Evolutionary conservation across 78 protist species (phyloP).

Genomic region (Dictyostelium citrinum): DNA sequence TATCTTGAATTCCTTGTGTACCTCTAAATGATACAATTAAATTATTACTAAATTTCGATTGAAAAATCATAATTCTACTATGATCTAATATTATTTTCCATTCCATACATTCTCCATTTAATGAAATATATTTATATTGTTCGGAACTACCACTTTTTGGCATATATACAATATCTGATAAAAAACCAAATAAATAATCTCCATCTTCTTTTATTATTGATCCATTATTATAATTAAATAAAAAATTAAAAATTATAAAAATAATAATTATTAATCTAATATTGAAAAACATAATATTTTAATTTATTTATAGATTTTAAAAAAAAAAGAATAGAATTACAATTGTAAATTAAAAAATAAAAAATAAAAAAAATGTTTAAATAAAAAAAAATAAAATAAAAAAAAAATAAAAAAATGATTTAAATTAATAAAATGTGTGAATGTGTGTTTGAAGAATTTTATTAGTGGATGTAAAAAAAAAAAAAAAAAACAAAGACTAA

Average conservation of each 20-base stretch:
- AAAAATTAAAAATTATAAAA: background rate
- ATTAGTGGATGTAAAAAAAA: background rate
- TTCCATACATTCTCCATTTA: conserved; percentile 9
- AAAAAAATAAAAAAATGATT: background rate
- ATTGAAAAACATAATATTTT: no score
- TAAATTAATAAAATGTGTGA: background rate
- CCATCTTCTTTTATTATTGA: conserved; percentile 11
- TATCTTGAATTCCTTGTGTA: background rate
- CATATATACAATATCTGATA: conserved; percentile 3
- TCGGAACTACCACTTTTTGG: no score
- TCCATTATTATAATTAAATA: background rate
- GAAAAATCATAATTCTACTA: conserved; percentile 4
- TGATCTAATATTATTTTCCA: background rate
- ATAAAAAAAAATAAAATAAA: no score
- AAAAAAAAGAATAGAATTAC: no score
- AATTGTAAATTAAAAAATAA: no score
- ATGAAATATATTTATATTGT: background rate
- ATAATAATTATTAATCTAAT: no score
- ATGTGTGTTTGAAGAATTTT: background rate
- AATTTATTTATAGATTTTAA: no score
- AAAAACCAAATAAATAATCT: conserved; percentile 12
- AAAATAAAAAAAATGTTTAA: background rate
- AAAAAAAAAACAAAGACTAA: background rate
- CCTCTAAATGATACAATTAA: conserved; percentile 13
- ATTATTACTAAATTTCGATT: background rate